Conservation (phyloP, 306 rosid genomes). For the Sphenostylis stenocarpa region DNA sequence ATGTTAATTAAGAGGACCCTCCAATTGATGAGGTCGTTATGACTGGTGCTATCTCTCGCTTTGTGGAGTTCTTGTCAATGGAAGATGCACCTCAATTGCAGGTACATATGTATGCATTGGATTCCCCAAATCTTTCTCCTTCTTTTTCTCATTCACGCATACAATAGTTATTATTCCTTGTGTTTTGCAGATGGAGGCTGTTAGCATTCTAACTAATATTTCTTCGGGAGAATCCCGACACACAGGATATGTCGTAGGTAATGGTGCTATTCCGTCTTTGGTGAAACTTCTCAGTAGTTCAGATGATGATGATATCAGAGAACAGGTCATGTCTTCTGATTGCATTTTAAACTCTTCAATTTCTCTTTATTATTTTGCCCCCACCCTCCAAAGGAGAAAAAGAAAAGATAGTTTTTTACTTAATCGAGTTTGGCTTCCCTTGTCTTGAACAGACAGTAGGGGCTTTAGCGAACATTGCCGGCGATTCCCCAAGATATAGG, state of each 20-base stretch:
- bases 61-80: slow-evolving; percentile 61
- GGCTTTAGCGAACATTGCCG: slow-evolving; percentile 55
- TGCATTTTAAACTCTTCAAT: background rate
- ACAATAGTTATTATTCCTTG: background rate
- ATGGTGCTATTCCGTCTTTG: slow-evolving; percentile 64
- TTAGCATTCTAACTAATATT: slow-evolving; percentile 67
- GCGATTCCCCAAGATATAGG: slow-evolving; percentile 42
- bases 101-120: background rate
- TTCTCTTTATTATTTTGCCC: background rate
- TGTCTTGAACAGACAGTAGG: background rate
- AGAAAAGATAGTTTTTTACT: too few species aligned
- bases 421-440: background rate
- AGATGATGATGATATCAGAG: slow-evolving; percentile 53
- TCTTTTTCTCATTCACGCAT: background rate
- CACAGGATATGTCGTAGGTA: slow-evolving; percentile 56
- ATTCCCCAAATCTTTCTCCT: too few species aligned
- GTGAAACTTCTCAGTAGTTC: slow-evolving; percentile 55
- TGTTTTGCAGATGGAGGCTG: slow-evolving; percentile 65
- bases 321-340: slow-evolving; percentile 47
- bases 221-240: slow-evolving; percentile 56
- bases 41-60: slow-evolving; percentile 57
- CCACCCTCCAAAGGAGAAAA: too few species aligned
- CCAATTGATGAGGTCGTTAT: slow-evolving; percentile 60
- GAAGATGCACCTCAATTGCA: slow-evolving; percentile 52
- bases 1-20: slow-evolving; percentile 11